Evolutionary conservation across 1,284 basidiomycete species (phyloP).

Genomic region (Violaceomyces palustris): DNA sequence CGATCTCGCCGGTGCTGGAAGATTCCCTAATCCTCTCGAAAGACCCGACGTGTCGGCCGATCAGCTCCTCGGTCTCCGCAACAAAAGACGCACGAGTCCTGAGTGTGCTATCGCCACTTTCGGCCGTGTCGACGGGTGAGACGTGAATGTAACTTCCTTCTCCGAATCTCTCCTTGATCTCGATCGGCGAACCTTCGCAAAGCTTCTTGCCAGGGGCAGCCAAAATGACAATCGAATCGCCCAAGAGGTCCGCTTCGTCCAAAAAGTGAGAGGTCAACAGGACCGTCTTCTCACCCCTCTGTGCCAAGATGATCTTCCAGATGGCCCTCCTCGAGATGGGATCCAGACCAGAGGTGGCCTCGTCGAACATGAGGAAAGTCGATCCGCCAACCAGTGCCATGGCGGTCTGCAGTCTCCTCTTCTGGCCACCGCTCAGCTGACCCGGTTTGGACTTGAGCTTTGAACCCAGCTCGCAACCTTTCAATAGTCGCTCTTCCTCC

Average conservation of each 20-base stretch:
- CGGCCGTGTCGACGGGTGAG: conserved; percentile 7
- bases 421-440: conserved; percentile 72
- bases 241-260: conserved; percentile 73
- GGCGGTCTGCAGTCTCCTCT: conserved; percentile 72
- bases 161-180: conserved; percentile 67
- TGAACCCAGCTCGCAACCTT: conserved; percentile 62
- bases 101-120: too few species aligned
- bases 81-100: too few species aligned
- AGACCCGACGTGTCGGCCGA: conserved; percentile 2
- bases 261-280: conserved; percentile 69
- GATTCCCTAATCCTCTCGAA: too few species aligned
- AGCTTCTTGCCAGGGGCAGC: conserved; percentile 70
- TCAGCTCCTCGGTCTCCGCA: too few species aligned
- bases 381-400: conserved; percentile 71
- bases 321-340: conserved; percentile 70
- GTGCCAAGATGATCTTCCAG: conserved; percentile 65
- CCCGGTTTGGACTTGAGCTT: conserved; percentile 66
- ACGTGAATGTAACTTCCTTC: conserved; percentile 63
- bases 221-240: conserved; percentile 69
- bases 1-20: conserved; percentile 56
- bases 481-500: conserved; percentile 8
- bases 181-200: conserved; percentile 67
- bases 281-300: conserved; percentile 64
- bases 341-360: conserved; percentile 74
- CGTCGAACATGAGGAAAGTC: conserved; percentile 67